Base-by-base conservation (phyloP, 768 basidiomycete species). In the Leucogyrophana mollusca region DNA sequence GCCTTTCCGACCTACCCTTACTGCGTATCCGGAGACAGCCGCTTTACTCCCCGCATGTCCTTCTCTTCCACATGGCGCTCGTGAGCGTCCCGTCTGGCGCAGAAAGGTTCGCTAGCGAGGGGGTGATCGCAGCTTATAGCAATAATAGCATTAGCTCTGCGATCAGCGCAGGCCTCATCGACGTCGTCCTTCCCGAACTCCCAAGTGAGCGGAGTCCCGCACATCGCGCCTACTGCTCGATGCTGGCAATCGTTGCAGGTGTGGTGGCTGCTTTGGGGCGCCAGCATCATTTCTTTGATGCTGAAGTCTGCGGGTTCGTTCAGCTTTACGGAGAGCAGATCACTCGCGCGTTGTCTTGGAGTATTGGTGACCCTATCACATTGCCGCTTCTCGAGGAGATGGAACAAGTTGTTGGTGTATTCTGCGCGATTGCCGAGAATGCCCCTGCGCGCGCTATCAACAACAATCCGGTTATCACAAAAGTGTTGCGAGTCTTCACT, bases 271-370 rank as follows among this genome's bases (percentile, higher is more conserved):
- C 84, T 4, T 61, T 87, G 13, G 79, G 84, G 41, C 71, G 77
- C 34, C 82, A 79, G 47, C 85, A 79, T 49, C 87, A 83, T 30
- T 91, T 80, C 63, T 90, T 96, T 60, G 84, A 90, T 45, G 79
- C 83, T 1, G 94, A 96, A 46, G 86, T 87, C 0, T 82, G 89
- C 42, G 90, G 89, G 0, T 85, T 96, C 56, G 79, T 94, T 14
- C 89, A 91, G 53, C 73, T 95, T 3, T 92, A 85, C 53, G 85
- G 87, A 2, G 80, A 84, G 34, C 94, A 96, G 60, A 82, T 94
- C 25, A 73, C 77, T 4, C 77, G 80, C 4, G 79, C 88, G 2
- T 68, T 96, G 20, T 82, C 82, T 4, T 95, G 94, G 93, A 87
- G 84, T 5, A 80, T 88, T 34, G 83, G 82, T 13, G 83, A 89